phyloP scores from a whole-genome alignment of 2,329 filamentous ascomycete species.

The Macrophomina pseudophaseolina region DNA sequence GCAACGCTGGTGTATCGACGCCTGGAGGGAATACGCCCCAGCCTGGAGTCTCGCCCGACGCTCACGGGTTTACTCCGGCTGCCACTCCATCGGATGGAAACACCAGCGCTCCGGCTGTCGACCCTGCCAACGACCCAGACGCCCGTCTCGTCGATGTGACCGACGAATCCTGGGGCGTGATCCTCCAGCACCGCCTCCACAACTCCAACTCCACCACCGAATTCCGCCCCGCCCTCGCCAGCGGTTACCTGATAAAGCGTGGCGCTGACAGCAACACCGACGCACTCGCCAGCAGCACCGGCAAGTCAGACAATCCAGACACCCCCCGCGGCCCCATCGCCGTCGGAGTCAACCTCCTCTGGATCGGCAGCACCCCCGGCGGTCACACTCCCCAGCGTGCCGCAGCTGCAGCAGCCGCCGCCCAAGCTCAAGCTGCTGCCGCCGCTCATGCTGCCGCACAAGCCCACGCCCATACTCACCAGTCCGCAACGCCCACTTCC shows the following conservation, averaged over 20 bases:
- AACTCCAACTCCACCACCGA: slow-evolving; percentile 42
- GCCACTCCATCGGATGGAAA: slow-evolving; percentile 65
- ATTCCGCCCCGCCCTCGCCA: slow-evolving; percentile 46
- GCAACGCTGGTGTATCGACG: slow-evolving; percentile 19
- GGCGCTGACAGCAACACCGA: slow-evolving; percentile 32
- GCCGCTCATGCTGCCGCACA: neutral
- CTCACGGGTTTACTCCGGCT: slow-evolving; percentile 62
- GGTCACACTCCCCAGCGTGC: slow-evolving; percentile 29
- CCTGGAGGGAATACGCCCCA: slow-evolving; percentile 41
- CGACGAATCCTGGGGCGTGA: slow-evolving; percentile 77
- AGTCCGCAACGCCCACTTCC: neutral
- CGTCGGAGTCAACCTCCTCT: slow-evolving; percentile 52
- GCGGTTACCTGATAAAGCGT: slow-evolving; percentile 52
- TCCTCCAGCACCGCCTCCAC: slow-evolving; percentile 65
- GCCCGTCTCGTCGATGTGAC: slow-evolving; percentile 72
- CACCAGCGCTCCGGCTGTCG: slow-evolving; percentile 49
- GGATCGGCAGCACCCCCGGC: slow-evolving; percentile 42
- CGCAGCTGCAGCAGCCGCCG: neutral
- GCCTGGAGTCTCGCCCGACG: slow-evolving; percentile 42
- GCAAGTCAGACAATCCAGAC: slow-evolving; percentile 30
- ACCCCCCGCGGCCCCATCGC: slow-evolving; percentile 39
- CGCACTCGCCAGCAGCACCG: neutral
- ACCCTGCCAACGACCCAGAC: slow-evolving; percentile 60
- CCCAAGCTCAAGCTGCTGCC: neutral
- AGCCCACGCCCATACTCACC: neutral